Percentiles rank a stretch among this genome's conserved stretches.
Evolutionary conservation across 192 early-diverging fungal species (phyloP).

Genomic region (Bifiguratus adelaidae): DNA sequence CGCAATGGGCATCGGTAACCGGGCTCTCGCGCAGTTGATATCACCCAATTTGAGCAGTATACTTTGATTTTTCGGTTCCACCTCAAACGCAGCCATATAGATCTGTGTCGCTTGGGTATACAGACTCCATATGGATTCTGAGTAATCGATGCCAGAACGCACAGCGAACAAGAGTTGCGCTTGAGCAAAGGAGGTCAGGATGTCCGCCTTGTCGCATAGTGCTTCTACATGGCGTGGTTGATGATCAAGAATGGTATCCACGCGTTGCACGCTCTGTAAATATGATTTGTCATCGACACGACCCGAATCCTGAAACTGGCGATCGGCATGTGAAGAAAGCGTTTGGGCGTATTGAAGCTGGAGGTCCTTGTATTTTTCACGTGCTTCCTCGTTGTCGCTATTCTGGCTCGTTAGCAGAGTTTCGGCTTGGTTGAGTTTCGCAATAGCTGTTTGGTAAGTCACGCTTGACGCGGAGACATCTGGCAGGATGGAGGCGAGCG

Average conservation of each 20-base stretch:
- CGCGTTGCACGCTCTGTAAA: conserved; percentile 18
- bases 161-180: conserved; percentile 4
- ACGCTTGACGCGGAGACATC: conserved; percentile 18
- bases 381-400: conserved; percentile 16
- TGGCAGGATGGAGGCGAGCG: conserved; percentile 34
- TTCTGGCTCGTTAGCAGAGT: background rate
- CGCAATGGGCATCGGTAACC: conserved; percentile 20
- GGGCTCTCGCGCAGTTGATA: conserved; percentile 27
- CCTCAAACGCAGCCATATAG: conserved; percentile 25
- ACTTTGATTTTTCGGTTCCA: conserved; percentile 34
- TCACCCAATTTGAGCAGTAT: conserved; percentile 41
- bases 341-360: conserved; percentile 28
- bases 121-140: conserved; percentile 23
- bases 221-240: conserved; percentile 32
- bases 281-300: conserved; percentile 16
- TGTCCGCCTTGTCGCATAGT: conserved; percentile 41
- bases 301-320: conserved; percentile 25
- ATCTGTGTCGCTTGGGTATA: conserved; percentile 27
- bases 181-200: conserved; percentile 33
- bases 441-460: conserved; percentile 26
- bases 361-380: conserved; percentile 22
- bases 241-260: conserved; percentile 22
- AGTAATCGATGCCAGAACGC: background rate
- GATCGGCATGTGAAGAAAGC: conserved; percentile 32
- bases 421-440: conserved; percentile 18